These are phyloP conservation scores for Colletotrichum zoysiae DNA, from an alignment of 2,329 filamentous ascomycete species.

Conservation along the genomic window DNA sequence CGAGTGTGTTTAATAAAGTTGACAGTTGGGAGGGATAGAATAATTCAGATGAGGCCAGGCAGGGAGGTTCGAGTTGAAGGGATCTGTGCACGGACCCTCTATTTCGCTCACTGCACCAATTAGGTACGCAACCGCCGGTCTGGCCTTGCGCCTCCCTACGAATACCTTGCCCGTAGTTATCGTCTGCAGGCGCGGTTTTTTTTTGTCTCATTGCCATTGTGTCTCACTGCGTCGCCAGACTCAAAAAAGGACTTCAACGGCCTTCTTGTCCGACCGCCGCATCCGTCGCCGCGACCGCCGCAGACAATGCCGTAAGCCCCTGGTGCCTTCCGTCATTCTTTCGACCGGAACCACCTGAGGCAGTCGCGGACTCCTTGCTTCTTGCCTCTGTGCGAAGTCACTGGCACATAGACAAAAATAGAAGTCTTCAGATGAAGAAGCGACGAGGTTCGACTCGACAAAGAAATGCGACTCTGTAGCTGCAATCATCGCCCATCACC, in stretches of 20 bases:
- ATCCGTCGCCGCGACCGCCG: slow-evolving; percentile 12
- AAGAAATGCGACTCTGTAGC: slow-evolving; percentile 27
- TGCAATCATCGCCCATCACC: slow-evolving; percentile 24
- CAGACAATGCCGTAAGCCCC: slow-evolving; percentile 28
- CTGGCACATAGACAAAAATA: slow-evolving; percentile 24
- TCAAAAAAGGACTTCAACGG: slow-evolving; percentile 27
- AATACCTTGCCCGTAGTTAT: not conserved
- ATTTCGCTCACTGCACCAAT: not conserved
- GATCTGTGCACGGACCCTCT: not conserved
- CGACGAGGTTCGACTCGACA: slow-evolving; percentile 30
- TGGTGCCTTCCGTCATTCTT: slow-evolving; percentile 2
- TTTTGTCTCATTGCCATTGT: slow-evolving; percentile 18
- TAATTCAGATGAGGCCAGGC: not conserved
- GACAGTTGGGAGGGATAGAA: not conserved
- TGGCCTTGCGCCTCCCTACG: not conserved
- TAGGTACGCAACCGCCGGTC: not conserved
- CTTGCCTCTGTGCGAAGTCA: slow-evolving; percentile 10
- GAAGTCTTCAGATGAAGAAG: slow-evolving; percentile 32
- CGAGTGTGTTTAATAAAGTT: not conserved
- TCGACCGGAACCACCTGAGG: slow-evolving; percentile 6
- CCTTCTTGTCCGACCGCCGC: slow-evolving; percentile 15
- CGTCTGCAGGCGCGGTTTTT: slow-evolving; percentile 7
- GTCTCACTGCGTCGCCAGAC: slow-evolving; percentile 26
- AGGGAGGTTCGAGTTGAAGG: not conserved
- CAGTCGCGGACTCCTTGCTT: slow-evolving; percentile 23